A percentile compares a stretch with the other conserved stretches of the same genome.
Conservation (phyloP, 768 basidiomycete genomes). For the Russula compacta region DNA sequence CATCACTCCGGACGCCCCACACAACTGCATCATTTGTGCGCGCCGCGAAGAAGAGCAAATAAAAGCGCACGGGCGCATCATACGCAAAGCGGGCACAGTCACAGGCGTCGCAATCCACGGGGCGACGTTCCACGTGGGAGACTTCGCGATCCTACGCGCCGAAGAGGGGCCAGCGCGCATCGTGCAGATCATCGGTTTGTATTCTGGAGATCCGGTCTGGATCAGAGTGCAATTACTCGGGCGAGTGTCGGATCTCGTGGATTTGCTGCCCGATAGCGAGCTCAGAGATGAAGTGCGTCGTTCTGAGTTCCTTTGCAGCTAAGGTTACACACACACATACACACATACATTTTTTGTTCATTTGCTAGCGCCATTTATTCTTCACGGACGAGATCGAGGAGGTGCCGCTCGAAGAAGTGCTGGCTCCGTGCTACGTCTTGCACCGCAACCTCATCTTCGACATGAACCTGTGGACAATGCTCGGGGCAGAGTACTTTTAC, state of each 20-base stretch:
- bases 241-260: constrained; percentile 34
- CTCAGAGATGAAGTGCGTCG: constrained; percentile 50
- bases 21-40: constrained; percentile 47
- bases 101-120: constrained; percentile 41
- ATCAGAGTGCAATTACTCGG: constrained; percentile 35
- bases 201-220: constrained; percentile 13
- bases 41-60: constrained; percentile 29
- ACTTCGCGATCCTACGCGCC: constrained; percentile 47
- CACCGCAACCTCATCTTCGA: constrained; percentile 28
- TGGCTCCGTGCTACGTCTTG: constrained; percentile 42
- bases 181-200: constrained; percentile 40
- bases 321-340: neutral
- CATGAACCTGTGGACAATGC: constrained; percentile 18
- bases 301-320: neutral
- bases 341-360: neutral
- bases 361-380: constrained; percentile 49
- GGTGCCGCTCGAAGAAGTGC: constrained; percentile 31
- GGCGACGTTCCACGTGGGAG: constrained; percentile 46
- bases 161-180: constrained; percentile 45
- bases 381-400: constrained; percentile 40
- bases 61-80: constrained; percentile 24
- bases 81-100: neutral
- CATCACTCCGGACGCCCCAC: constrained; percentile 29
- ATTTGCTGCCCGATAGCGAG: constrained; percentile 30
- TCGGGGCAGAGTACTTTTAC: constrained; percentile 41